Evolutionary conservation across 164 flowering plant species (phyloP).

Genomic region (Piper betle): DNA sequence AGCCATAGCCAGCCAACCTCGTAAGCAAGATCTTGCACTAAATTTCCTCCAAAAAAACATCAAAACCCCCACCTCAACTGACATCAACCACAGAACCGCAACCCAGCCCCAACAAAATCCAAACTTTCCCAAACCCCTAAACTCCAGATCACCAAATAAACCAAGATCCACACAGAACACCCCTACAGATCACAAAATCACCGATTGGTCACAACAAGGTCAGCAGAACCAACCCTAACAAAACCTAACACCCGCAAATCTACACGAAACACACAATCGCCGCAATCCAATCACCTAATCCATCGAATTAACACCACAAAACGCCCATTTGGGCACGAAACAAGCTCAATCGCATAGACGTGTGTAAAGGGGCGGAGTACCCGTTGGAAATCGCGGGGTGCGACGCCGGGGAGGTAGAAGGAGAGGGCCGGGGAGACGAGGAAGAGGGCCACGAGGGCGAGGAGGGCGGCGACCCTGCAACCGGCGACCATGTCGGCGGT

Average conservation of each 20-base stretch:
- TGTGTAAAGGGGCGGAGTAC: slow-evolving; percentile 7
- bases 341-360: not conserved
- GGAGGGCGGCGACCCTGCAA: not conserved
- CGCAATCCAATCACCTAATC: not conserved
- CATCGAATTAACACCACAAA: not conserved
- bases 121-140: not conserved
- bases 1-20: too few relatives aligned
- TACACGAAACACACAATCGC: slow-evolving; percentile 2
- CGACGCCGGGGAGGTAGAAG: slow-evolving; percentile 48
- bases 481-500: slow-evolving; percentile 2
- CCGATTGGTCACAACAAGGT: not conserved
- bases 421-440: slow-evolving; percentile 13
- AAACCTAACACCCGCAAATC: not conserved
- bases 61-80: too few relatives aligned
- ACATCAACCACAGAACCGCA: not conserved
- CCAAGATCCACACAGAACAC: not conserved
- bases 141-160: not conserved
- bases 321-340: not conserved
- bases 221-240: not conserved
- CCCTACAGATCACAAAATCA: not conserved
- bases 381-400: slow-evolving; percentile 38
- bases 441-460: slow-evolving; percentile 9
- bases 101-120: not conserved
- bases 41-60: too few relatives aligned
- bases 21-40: too few relatives aligned